These are phyloP conservation scores for Solanum chmielewskii DNA, from an alignment of 257 asterid genomes.

Conservation along the genomic window DNA sequence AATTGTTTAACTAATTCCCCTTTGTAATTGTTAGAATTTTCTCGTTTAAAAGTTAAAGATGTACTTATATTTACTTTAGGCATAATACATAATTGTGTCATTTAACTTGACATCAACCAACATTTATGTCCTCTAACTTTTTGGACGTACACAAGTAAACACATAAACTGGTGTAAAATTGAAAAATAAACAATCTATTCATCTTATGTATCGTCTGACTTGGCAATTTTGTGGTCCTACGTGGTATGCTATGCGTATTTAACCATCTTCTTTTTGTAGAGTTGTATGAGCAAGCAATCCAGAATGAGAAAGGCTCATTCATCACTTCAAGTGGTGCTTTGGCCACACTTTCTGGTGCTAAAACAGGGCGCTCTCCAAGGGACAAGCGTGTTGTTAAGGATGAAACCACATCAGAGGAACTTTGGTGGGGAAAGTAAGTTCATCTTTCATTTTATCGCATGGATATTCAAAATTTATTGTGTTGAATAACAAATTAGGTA, in stretches of 20 bases:
- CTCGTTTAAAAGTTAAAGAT: not conserved
- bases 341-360: conserved; percentile 86
- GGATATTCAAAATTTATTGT: not conserved
- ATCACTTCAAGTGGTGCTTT: conserved; percentile 72
- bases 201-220: too few relatives aligned
- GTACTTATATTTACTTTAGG: not conserved
- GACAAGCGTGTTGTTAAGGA: conserved; percentile 87
- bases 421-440: conserved; percentile 99
- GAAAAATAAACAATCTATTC: too few relatives aligned
- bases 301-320: conserved; percentile 77
- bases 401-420: conserved; percentile 53
- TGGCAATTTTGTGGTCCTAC: too few relatives aligned
- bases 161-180: too few relatives aligned
- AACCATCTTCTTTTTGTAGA: conserved; percentile 12
- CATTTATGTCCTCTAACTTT: too few relatives aligned
- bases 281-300: conserved; percentile 79
- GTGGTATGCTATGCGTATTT: too few relatives aligned
- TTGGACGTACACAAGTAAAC: too few relatives aligned
- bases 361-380: conserved; percentile 85
- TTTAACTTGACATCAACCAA: too few relatives aligned
- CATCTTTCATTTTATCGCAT: not conserved
- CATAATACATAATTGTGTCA: too few relatives aligned
- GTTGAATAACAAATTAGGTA: not conserved
- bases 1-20: not conserved
- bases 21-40: too few relatives aligned